A percentile compares a stretch with the other conserved stretches of the same genome.
These are phyloP conservation scores for Pistacia vera DNA, from an alignment of 345 rosid genomes.

Conservation along the genomic window DNA sequence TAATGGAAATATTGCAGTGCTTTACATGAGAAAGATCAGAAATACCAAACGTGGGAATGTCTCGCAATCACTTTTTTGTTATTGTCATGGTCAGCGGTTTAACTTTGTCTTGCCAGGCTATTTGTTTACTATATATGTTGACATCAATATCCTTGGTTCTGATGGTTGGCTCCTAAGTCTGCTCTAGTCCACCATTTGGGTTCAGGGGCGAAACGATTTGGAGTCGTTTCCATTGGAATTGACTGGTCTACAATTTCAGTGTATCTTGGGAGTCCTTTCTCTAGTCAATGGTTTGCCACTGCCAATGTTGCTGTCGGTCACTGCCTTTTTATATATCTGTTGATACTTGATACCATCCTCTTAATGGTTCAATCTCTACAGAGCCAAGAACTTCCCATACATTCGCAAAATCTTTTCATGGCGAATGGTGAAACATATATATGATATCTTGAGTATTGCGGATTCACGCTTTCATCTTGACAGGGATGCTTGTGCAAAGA, in stretches of 20 bases:
- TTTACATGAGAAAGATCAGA: conserved; percentile 57
- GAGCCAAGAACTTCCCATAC: conserved; percentile 76
- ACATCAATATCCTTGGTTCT: conserved; percentile 75
- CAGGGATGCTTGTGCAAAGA: conserved; percentile 41
- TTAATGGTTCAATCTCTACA: conserved; percentile 65
- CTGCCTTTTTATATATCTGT: conserved; percentile 55
- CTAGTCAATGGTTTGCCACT: conserved; percentile 83
- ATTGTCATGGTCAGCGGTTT: conserved; percentile 58
- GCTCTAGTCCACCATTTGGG: conserved; percentile 70
- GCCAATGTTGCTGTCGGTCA: conserved; percentile 66
- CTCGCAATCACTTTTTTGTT: conserved; percentile 66
- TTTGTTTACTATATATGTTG: conserved; percentile 38
- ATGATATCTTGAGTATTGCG: conserved; percentile 56
- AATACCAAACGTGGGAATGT: conserved; percentile 46
- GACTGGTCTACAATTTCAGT: conserved; percentile 78
- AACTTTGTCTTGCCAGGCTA: conserved; percentile 64
- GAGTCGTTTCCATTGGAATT: conserved; percentile 69
- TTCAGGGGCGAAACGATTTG: conserved; percentile 72
- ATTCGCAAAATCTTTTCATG: conserved; percentile 52
- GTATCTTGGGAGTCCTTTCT: conserved; percentile 79
- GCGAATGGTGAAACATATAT: conserved; percentile 42
- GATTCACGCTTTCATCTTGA: conserved; percentile 60
- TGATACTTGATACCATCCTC: conserved; percentile 36
- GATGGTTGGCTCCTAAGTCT: conserved; percentile 73
- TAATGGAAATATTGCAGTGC: conserved; percentile 45